These are phyloP conservation scores for Annulohypoxylon truncatum DNA, from an alignment of 2,329 filamentous ascomycete genomes.

Conservation along the genomic window DNA sequence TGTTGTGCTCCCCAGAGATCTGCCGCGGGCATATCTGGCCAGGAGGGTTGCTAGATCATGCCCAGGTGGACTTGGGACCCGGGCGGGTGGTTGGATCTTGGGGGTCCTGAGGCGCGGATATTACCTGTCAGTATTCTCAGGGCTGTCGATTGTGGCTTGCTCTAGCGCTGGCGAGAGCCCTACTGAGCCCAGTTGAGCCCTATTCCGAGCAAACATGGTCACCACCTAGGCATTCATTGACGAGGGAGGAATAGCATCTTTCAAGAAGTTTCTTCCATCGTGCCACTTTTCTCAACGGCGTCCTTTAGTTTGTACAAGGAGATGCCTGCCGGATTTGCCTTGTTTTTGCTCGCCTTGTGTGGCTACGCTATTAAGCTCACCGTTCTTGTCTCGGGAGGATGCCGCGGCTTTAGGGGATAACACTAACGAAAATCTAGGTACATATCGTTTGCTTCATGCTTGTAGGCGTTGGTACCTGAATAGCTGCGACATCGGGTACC, in stretches of 20 bases:
- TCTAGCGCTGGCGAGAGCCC: constrained; percentile 8
- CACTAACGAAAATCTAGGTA: constrained; percentile 16
- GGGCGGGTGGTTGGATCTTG: constrained; percentile 31
- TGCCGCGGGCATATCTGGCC: constrained; percentile 20
- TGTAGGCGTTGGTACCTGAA: background rate
- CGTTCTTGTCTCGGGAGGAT: constrained; percentile 24
- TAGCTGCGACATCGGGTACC: constrained; percentile 26
- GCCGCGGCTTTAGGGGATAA: constrained; percentile 11
- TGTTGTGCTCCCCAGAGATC: constrained; percentile 31
- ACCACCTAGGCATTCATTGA: background rate
- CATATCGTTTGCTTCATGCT: constrained; percentile 11
- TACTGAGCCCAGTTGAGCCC: too few species aligned
- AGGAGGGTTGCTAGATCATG: constrained; percentile 12
- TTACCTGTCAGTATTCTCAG: constrained; percentile 5
- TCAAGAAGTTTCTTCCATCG: background rate
- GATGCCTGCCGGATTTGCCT: constrained; percentile 23
- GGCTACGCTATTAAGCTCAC: background rate
- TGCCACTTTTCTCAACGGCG: background rate
- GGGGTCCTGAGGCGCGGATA: constrained; percentile 10
- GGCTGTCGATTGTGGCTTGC: constrained; percentile 18
- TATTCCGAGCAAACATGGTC: constrained; percentile 14
- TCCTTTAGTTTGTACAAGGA: constrained; percentile 16
- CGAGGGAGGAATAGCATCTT: constrained; percentile 4
- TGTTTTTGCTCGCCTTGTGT: constrained; percentile 16
- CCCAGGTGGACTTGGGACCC: constrained; percentile 18